phyloP scores from a whole-genome alignment of 495 filamentous ascomycete species.

The Talaromyces ruber region DNA sequence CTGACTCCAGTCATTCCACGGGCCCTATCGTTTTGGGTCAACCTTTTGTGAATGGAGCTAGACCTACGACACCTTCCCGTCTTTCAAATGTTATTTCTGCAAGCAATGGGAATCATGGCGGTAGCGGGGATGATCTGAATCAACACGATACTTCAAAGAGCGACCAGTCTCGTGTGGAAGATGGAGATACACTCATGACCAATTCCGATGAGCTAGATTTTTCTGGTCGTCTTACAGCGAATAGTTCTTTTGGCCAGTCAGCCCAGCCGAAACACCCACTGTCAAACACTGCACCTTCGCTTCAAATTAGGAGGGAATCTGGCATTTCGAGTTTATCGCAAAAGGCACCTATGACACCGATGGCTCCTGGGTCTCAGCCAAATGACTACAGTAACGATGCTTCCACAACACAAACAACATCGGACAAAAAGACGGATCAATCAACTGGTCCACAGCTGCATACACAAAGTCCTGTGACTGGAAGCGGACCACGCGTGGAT shows the following conservation, averaged over 20 bases:
- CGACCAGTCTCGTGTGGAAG: conserved; percentile 53
- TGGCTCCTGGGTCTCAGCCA: conserved; percentile 68
- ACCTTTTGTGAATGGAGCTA: conserved; percentile 38
- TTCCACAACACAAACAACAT: conserved; percentile 73
- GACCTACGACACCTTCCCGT: conserved; percentile 44
- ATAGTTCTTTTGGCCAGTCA: conserved; percentile 44
- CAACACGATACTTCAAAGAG: conserved; percentile 40
- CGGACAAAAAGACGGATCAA: conserved; percentile 59
- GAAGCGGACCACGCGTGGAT: conserved; percentile 21
- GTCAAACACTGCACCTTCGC: conserved; percentile 42
- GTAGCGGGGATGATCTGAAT: conserved; percentile 39
- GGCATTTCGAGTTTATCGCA: conserved; percentile 53
- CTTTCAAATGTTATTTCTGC: conserved; percentile 40
- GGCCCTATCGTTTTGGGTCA: conserved; percentile 57
- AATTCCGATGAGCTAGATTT: conserved; percentile 35
- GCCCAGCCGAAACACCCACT: conserved; percentile 41
- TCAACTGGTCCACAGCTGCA: conserved; percentile 41
- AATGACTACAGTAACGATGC: conserved; percentile 75
- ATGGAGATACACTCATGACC: conserved; percentile 47
- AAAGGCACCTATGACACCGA: conserved; percentile 60
- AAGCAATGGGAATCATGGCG: conserved; percentile 40
- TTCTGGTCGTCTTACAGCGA: conserved; percentile 29
- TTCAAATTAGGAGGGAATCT: conserved; percentile 42
- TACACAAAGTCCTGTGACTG: conserved; percentile 46
- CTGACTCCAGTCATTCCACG: conserved; percentile 33